Evolutionary conservation across 1,284 basidiomycete genomes (phyloP), one percentile per base, ranked within the genome.

Genomic region (Lentinus polychrous): DNA sequence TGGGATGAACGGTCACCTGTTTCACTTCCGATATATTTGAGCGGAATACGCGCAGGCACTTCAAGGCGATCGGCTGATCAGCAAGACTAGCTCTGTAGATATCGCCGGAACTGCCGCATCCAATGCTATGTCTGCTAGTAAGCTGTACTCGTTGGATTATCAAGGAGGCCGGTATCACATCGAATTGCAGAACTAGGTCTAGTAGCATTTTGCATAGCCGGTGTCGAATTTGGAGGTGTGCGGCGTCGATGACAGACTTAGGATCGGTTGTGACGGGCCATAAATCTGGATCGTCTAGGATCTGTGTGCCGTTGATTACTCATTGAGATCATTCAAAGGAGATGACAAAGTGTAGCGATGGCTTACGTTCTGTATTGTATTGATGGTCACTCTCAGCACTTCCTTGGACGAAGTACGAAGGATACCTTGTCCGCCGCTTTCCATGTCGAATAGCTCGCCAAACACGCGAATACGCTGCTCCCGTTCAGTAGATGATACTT

Each of bases 41-140:
- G 23, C 14, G 41, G 27, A 48, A 42, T 14, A 42, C 27, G 11
- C 46, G 46, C 14, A 48, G 39, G 7, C 46, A 38, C 22, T 48
- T 48, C 3, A 48, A 23, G 8, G 46, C 46, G 22, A 48, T 24
- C 3, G 8, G 22, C 31, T 34, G 37, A 32, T 11, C 8, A 7
- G 32, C 15, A n/a, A 42, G 31, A 14, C 3, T 23, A 5, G 27
- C 38, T 5, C 10, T 12, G 18, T 10, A 34, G 5, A 48, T 42
- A 24, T 42, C 46, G 6, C 17, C 46, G n/a, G 34, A 48, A 17
- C 35, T 37, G 14, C 35, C 35, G 18, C 7, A 7, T 6, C n/a
- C 35, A 14, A 37, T 18, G 18, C 35, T 15, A 18, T 37, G n/a
- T 18, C n/a, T 37, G n/a, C 7, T 7, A n/a, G 35, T 15, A 37